Evolutionary conservation across 140 eudicot species (phyloP), one percentile per base, ranked within the genome.

Genomic region (Bidens hawaiensis): DNA sequence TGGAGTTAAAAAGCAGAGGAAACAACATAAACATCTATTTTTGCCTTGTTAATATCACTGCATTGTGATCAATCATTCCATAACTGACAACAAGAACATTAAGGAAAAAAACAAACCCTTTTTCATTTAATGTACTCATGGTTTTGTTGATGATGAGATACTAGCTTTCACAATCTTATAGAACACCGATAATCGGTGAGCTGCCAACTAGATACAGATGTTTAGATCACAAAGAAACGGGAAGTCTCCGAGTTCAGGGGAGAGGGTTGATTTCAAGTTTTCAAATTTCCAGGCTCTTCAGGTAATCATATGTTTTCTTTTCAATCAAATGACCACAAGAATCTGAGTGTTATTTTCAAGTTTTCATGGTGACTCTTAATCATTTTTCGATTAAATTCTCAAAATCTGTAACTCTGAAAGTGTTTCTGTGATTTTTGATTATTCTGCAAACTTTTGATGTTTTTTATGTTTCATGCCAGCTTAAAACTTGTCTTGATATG

Each of bases 241-340:
- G 60, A 77, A 76, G 64, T 55, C 74, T 4, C 68, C 79, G n/a
- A 71, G 57, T 27, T 75, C 83, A 18, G 79, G 78, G 25, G 87
- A 79, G 53, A 77, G 75, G 74, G 53, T 86, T 70, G 94, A 90
- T 74, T 90, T 87, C 79, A 84, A 72, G 33, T 86, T 90, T 69
- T 86, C 94, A 75, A 73, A 76, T 56, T 78, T 90, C 17, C 97
- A 90, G 68, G 94, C 94, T 70, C 78, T 90, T 47, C 94, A 86
- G 95, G 97, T 90, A 23, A 38, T n/a, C n/a, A n/a, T n/a, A 43
- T 38, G 5, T 40, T 28, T 13, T 65, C 26, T 17, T 15, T 43
- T 58, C 15, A n/a, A n/a, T 47, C 3, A 14, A n/a, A 30, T 16
- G 4, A 4, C n/a, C n/a, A n/a, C n/a, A 45, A 30, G 27, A 21